Evolutionary conservation across 2,329 filamentous ascomycete genomes (phyloP), one percentile per base, ranked within the genome.

Genomic region (Fonsecaea multimorphosa): DNA sequence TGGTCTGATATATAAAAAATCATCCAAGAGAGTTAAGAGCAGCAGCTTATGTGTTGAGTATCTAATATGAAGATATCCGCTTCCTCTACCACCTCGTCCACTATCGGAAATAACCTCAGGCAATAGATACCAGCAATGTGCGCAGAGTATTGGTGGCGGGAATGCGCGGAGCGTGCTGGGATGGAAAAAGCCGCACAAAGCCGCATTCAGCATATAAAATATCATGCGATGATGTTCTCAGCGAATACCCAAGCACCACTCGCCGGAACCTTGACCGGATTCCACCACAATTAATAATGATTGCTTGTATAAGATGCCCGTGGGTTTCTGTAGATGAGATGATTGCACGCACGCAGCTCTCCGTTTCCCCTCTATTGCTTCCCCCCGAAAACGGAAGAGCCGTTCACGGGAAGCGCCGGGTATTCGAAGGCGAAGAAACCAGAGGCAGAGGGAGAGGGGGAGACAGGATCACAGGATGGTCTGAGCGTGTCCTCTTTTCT

Each of bases 101-200:
- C 27, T 46, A 9, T 54, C 60, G 22, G n/a, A 52, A 22, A 24
- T 44, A 9, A 3, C 24, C 44, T 53, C 36, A 27, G n/a, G 58
- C 44, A 61, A 56, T 16, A 52, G 56, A 52, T 44, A 44, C 57
- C 53, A 58, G 46, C 55, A 44, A 46, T 36, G 24, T 58, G n/a
- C 60, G 40, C 36, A 51, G 24, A 46, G 57, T 19, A 46, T 46
- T 55, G 40, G 65, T 65, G 65, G 65, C 65, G 61, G 61, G 65
- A 36, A 34, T 32, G 27, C 36, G 40, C 58, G 61, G 65, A 58
- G 58, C 5, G 62, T 24, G 38, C 22, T 16, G 52, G n/a, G 31
- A 24, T 11, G 60, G 22, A 40, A 16, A 54, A 61, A 29, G 58
- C 38, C 49, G 58, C 63, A 51, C 36, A 61, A 52, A 27, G 40